phyloP scores from a whole-genome alignment of 345 rosid genomes.

The Excoecaria agallocha region DNA sequence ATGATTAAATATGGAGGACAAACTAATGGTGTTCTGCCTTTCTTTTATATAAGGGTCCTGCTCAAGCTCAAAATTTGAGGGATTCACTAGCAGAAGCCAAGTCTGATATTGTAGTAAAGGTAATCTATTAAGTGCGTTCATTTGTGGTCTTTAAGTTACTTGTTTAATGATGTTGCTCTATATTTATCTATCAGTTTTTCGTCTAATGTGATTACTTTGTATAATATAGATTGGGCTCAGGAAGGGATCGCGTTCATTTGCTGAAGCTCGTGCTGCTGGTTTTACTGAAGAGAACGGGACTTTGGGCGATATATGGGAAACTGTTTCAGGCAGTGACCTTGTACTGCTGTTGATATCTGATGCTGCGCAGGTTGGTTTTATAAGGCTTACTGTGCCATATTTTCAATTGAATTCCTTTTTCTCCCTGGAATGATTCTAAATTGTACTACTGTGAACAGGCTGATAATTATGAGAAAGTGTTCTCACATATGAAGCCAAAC shows the following conservation, averaged over 20 bases:
- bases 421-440: neutral
- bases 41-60: slow-evolving; percentile 61
- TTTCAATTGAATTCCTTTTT: neutral
- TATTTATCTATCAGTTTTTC: neutral
- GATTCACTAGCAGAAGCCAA: slow-evolving; percentile 85
- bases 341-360: slow-evolving; percentile 83
- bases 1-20: neutral
- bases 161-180: neutral
- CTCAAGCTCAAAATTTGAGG: slow-evolving; percentile 91
- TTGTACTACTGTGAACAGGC: slow-evolving; percentile 41
- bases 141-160: neutral
- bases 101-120: slow-evolving; percentile 84
- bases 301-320: slow-evolving; percentile 86
- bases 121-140: slow-evolving; percentile 16
- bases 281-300: slow-evolving; percentile 86
- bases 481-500: slow-evolving; percentile 88
- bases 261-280: slow-evolving; percentile 86
- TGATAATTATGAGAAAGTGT: slow-evolving; percentile 69
- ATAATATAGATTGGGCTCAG: slow-evolving; percentile 69
- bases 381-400: too few relatives aligned
- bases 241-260: slow-evolving; percentile 81
- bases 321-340: slow-evolving; percentile 84
- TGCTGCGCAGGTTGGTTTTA: slow-evolving; percentile 71
- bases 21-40: neutral
- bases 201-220: neutral